A percentile compares a stretch with the other conserved stretches of the same genome.
phyloP scores from a whole-genome alignment of 2,329 filamentous ascomycete genomes.

The Corinectria fuckeliana region DNA sequence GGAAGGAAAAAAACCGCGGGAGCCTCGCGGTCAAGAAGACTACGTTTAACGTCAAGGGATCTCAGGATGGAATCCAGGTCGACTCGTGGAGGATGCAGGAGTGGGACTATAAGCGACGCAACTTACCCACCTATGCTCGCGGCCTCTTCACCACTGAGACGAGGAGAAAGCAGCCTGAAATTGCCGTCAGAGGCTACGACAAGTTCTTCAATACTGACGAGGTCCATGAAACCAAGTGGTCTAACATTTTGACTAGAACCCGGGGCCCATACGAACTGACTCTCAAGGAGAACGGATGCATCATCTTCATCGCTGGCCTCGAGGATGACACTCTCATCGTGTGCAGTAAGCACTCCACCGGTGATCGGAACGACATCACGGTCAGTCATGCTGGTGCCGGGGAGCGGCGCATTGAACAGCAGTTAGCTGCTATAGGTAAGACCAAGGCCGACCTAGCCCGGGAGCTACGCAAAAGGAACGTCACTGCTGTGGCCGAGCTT shows the following conservation, averaged over 20 bases:
- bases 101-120: constrained; percentile 90
- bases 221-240: constrained; percentile 82
- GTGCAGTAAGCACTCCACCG: constrained; percentile 99
- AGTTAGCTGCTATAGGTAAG: constrained; percentile 79
- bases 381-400: constrained; percentile 85
- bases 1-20: constrained; percentile 62
- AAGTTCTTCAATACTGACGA: constrained; percentile 98
- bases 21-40: constrained; percentile 79
- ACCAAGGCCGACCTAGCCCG: constrained; percentile 78
- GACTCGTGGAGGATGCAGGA: constrained; percentile 95
- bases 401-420: constrained; percentile 80
- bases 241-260: constrained; percentile 76
- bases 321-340: constrained; percentile 89
- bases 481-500: constrained; percentile 93
- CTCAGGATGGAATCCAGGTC: constrained; percentile 70
- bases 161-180: constrained; percentile 71
- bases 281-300: constrained; percentile 99
- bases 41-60: constrained; percentile 72
- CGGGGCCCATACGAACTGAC: constrained; percentile 92
- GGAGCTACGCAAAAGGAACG: constrained; percentile 79
- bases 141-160: constrained; percentile 89
- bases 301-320: constrained; percentile 93
- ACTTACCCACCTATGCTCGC: constrained; percentile 89
- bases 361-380: constrained; percentile 72
- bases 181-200: constrained; percentile 90